These are phyloP conservation scores for Auriscalpium vulgare DNA, from an alignment of 768 basidiomycete species.

Conservation along the genomic window DNA sequence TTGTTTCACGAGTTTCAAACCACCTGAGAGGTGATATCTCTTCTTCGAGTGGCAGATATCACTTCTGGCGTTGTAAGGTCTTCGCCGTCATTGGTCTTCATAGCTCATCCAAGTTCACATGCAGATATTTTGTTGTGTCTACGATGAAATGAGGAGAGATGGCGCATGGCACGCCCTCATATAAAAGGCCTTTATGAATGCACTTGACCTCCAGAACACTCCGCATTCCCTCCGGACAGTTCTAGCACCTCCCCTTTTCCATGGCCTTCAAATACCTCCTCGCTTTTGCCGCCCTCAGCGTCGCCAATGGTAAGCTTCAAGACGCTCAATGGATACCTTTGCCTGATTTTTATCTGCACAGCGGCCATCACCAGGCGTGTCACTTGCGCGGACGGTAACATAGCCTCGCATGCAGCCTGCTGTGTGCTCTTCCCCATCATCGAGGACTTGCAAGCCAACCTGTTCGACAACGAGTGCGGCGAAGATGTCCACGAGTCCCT, in stretches of 20 bases:
- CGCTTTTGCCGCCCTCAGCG: slow-evolving; percentile 9
- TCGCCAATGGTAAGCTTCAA: slow-evolving; percentile 9
- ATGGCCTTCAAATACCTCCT: slow-evolving; percentile 19
- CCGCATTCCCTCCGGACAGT: no score
- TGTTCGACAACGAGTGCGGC: slow-evolving; percentile 24
- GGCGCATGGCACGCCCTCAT: no score
- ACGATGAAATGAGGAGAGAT: no score
- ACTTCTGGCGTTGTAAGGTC: no score
- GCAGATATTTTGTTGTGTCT: no score
- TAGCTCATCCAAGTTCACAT: no score
- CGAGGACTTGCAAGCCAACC: slow-evolving; percentile 22
- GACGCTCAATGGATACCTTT: not conserved
- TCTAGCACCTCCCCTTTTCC: not conserved
- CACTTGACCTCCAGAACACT: no score
- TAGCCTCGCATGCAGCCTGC: slow-evolving; percentile 21
- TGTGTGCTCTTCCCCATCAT: slow-evolving; percentile 25
- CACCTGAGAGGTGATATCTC: no score
- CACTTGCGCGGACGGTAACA: slow-evolving; percentile 24
- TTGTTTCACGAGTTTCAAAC: no score
- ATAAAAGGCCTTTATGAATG: no score
- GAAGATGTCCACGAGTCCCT: slow-evolving; percentile 23
- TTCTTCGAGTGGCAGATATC: no score
- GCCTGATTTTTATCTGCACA: not conserved
- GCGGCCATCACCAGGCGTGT: slow-evolving; percentile 17
- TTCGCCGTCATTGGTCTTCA: no score